phyloP scores from a whole-genome alignment of 371 early-diverging fungal species.

The Saksenaea vasiformis region DNA sequence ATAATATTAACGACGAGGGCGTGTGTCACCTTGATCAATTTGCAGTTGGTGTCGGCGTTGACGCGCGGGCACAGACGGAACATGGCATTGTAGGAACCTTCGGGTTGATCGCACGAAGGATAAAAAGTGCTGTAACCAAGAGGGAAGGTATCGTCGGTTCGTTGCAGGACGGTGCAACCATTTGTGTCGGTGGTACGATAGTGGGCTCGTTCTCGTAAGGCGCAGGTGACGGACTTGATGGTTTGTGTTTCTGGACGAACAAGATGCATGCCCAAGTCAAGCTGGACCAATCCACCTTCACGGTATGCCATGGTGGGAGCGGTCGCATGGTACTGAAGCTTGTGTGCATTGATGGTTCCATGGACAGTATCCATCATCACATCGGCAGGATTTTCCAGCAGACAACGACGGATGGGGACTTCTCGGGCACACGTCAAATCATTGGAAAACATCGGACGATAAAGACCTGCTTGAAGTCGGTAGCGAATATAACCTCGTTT shows the following conservation, averaged over 20 bases:
- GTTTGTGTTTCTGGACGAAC: slow-evolving; percentile 34
- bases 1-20: slow-evolving; percentile 26
- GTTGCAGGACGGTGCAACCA: not conserved
- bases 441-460: slow-evolving; percentile 42
- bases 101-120: slow-evolving; percentile 18
- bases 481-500: slow-evolving; percentile 51
- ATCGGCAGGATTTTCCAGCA: slow-evolving; percentile 30
- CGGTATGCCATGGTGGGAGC: slow-evolving; percentile 48
- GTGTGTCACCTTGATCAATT: slow-evolving; percentile 27
- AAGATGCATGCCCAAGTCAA: slow-evolving; percentile 38
- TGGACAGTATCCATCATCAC: slow-evolving; percentile 31
- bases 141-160: slow-evolving; percentile 26
- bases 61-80: slow-evolving; percentile 35
- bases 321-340: slow-evolving; percentile 37
- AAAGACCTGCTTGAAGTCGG: slow-evolving; percentile 34
- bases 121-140: slow-evolving; percentile 33
- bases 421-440: slow-evolving; percentile 36
- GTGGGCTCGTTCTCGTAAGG: slow-evolving; percentile 39
- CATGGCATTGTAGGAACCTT: slow-evolving; percentile 23
- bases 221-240: slow-evolving; percentile 43
- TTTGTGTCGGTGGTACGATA: slow-evolving; percentile 38
- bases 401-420: slow-evolving; percentile 41
- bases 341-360: slow-evolving; percentile 33
- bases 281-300: slow-evolving; percentile 47
- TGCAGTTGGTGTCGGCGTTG: slow-evolving; percentile 27